Percentiles rank a stretch among this genome's conserved stretches.
Evolutionary conservation across 805 yeast species (phyloP).

Genomic region (Pichia scutulata): DNA sequence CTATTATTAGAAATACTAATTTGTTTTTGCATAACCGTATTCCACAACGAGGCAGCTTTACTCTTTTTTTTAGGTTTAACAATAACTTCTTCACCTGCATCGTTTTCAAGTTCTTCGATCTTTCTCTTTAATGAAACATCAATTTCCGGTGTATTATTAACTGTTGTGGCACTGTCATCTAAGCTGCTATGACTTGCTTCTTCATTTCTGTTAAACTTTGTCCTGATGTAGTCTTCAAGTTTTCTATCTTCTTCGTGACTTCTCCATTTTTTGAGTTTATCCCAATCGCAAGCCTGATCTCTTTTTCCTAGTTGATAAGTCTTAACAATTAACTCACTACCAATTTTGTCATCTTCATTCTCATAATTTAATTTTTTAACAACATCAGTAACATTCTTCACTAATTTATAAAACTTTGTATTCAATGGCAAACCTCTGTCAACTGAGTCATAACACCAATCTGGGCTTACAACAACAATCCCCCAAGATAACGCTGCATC

Average conservation of each 20-base stretch:
- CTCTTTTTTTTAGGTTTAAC: slow-evolving; percentile 15
- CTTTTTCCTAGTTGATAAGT: slow-evolving; percentile 12
- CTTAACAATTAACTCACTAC: slow-evolving; percentile 7
- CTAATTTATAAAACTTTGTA: slow-evolving; percentile 32
- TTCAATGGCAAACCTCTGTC: slow-evolving; percentile 37
- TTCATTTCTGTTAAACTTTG: neutral
- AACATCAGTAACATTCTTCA: slow-evolving; percentile 29
- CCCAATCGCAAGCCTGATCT: slow-evolving; percentile 15
- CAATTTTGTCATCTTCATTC: slow-evolving; percentile 8
- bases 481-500: slow-evolving; percentile 46
- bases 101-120: neutral
- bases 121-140: neutral
- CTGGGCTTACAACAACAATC: slow-evolving; percentile 47
- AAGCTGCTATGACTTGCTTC: neutral
- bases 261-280: slow-evolving; percentile 10
- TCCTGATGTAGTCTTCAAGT: slow-evolving; percentile 6
- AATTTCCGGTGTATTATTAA: neutral
- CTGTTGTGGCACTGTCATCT: neutral
- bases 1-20: neutral
- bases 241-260: slow-evolving; percentile 4
- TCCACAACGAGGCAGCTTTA: slow-evolving; percentile 15
- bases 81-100: slow-evolving; percentile 15
- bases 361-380: slow-evolving; percentile 27
- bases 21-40: slow-evolving; percentile 19
- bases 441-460: slow-evolving; percentile 42